These are phyloP conservation scores for Ilex aquifolium DNA, from an alignment of 257 asterid species.

Conservation along the genomic window DNA sequence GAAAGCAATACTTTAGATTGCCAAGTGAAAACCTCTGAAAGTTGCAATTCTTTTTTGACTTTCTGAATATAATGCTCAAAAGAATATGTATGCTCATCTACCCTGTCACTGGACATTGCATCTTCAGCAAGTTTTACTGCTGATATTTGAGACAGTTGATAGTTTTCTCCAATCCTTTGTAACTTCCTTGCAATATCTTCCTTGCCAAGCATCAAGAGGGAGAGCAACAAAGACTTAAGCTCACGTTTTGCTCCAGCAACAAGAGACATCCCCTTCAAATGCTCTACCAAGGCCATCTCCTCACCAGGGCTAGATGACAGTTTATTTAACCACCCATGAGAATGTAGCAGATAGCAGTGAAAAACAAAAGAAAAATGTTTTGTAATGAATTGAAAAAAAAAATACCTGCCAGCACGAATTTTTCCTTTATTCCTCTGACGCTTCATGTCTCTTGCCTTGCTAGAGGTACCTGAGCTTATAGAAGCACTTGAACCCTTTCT, in stretches of 20 bases:
- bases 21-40: conserved; percentile 74
- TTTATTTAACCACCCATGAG: conserved; percentile 4
- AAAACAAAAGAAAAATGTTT: background rate
- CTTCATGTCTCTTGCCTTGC: conserved; percentile 63
- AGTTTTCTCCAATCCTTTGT: conserved; percentile 56
- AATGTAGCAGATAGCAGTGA: background rate
- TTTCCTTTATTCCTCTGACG: conserved; percentile 83
- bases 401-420: conserved; percentile 96
- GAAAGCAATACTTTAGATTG: conserved; percentile 48
- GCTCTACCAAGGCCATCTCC: conserved; percentile 85
- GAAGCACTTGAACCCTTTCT: conserved; percentile 68
- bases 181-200: conserved; percentile 70
- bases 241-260: conserved; percentile 68
- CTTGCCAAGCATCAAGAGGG: conserved; percentile 72
- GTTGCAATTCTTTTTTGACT: conserved; percentile 38
- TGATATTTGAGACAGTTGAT: conserved; percentile 77
- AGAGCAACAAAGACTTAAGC: conserved; percentile 54
- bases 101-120: conserved; percentile 29
- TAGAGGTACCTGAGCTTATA: conserved; percentile 40
- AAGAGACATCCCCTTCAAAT: conserved; percentile 77
- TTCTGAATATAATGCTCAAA: conserved; percentile 52
- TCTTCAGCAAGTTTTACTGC: conserved; percentile 74
- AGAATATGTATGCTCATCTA: conserved; percentile 45
- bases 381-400: conserved; percentile 4
- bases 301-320: conserved; percentile 67